Conservation (phyloP, 1,139 yeast species). For the Hyphopichia wangnamkhiaoensis region DNA sequence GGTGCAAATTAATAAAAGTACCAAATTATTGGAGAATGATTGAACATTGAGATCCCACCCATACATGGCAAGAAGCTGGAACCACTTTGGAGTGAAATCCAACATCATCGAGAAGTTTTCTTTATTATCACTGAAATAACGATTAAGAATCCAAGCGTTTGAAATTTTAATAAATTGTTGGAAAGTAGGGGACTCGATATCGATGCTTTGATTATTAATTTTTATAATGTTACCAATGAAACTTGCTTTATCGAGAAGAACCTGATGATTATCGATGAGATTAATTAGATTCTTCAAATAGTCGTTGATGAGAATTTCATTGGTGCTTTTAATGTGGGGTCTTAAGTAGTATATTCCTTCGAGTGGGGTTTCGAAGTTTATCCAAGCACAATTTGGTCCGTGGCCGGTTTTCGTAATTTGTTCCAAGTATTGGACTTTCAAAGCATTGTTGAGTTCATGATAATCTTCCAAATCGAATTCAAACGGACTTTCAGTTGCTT, state of each 20-base stretch:
- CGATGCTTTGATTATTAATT: not conserved
- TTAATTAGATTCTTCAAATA: conserved; percentile 31
- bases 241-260: conserved; percentile 16
- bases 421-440: conserved; percentile 24
- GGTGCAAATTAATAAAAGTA: conserved; percentile 34
- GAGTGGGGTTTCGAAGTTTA: conserved; percentile 35
- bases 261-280: conserved; percentile 27
- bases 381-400: conserved; percentile 37
- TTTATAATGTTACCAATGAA: conserved; percentile 5
- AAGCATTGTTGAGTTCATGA: conserved; percentile 23
- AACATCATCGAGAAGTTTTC: conserved; percentile 31
- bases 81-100: conserved; percentile 30
- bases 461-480: conserved; percentile 23
- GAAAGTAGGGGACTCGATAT: conserved; percentile 7
- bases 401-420: conserved; percentile 31
- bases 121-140: conserved; percentile 33
- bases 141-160: conserved; percentile 30
- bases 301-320: conserved; percentile 26
- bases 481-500: conserved; percentile 12
- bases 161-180: conserved; percentile 23
- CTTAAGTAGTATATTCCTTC: conserved; percentile 38
- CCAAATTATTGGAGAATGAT: conserved; percentile 25
- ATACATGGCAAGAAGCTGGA: conserved; percentile 32
- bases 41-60: conserved; percentile 43
- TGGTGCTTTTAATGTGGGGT: conserved; percentile 35